Evolutionary conservation across 176 grass and related monocot genomes (phyloP).

Genomic region (Avena sativa): DNA sequence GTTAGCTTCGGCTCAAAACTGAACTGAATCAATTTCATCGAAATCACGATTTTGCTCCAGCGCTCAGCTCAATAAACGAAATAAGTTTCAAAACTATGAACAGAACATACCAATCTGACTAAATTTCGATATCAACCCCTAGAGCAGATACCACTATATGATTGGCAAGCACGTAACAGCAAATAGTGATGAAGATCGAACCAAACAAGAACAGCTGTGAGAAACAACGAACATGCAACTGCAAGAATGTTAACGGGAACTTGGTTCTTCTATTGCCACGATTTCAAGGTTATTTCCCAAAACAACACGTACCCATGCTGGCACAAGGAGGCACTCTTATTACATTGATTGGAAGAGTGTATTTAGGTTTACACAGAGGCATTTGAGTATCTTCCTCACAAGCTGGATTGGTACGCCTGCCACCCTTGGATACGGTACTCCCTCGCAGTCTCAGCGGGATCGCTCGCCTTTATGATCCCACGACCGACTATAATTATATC

Average conservation of each 20-base stretch:
- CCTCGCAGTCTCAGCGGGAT: conserved; percentile 59
- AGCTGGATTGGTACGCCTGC: conserved; percentile 74
- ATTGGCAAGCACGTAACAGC: no score
- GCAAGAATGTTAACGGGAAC: neutral
- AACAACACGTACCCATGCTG: neutral
- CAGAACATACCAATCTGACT: no score
- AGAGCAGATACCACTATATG: no score
- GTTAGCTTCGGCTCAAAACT: no score
- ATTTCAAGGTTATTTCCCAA: neutral
- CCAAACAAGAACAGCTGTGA: neutral
- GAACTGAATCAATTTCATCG: no score
- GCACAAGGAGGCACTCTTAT: conserved; percentile 34
- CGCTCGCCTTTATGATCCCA: conserved; percentile 78
- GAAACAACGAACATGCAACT: neutral
- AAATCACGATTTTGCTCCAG: no score
- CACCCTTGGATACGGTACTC: conserved; percentile 84
- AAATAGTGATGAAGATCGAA: neutral
- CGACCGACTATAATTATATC: conserved; percentile 92
- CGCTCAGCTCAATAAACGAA: no score
- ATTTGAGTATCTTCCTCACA: conserved; percentile 42
- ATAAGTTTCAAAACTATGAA: no score
- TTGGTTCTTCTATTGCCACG: neutral
- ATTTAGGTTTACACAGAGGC: neutral
- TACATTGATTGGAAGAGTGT: neutral
- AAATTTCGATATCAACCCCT: no score